Conservation (phyloP, 2,329 filamentous ascomycete genomes). For the Talaromyces funiculosus region DNA sequence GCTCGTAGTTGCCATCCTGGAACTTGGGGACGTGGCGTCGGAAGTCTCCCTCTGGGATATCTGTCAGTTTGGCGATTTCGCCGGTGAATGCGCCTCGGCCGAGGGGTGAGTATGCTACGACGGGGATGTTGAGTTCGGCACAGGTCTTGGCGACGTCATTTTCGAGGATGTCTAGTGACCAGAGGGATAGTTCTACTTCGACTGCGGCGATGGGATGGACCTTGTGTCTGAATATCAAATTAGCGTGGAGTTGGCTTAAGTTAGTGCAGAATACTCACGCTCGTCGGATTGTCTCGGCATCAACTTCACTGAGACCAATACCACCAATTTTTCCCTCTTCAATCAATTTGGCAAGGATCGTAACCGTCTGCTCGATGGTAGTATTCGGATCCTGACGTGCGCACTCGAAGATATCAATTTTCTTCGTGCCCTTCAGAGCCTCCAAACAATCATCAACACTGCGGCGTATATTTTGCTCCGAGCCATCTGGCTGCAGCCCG, state of each 20-base stretch:
- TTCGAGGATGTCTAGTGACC: slow-evolving; percentile 50
- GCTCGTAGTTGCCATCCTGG: slow-evolving; percentile 45
- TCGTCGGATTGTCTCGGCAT: slow-evolving; percentile 41
- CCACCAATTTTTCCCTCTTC: slow-evolving; percentile 42
- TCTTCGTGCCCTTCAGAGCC: slow-evolving; percentile 36
- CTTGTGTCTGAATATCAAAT: slow-evolving; percentile 5
- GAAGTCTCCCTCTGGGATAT: slow-evolving; percentile 46
- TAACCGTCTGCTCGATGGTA: slow-evolving; percentile 45
- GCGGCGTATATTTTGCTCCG: slow-evolving; percentile 49
- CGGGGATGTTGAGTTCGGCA: slow-evolving; percentile 52
- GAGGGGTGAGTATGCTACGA: slow-evolving; percentile 57
- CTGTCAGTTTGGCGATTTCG: slow-evolving; percentile 40
- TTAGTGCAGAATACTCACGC: slow-evolving; percentile 24
- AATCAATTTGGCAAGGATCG: slow-evolving; percentile 33
- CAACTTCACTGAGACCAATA: slow-evolving; percentile 40
- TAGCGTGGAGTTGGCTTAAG: neutral
- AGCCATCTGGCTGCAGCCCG: slow-evolving; percentile 42
- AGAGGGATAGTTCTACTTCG: slow-evolving; percentile 58
- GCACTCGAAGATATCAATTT: slow-evolving; percentile 57
- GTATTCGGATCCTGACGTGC: slow-evolving; percentile 51
- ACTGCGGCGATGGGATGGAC: slow-evolving; percentile 54
- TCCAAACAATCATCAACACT: slow-evolving; percentile 55
- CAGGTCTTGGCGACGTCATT: slow-evolving; percentile 56
- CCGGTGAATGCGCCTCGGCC: slow-evolving; percentile 53
- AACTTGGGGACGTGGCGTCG: slow-evolving; percentile 45